phyloP scores from a whole-genome alignment of 148 eudicot species.

The Chenopodium quinoa region DNA sequence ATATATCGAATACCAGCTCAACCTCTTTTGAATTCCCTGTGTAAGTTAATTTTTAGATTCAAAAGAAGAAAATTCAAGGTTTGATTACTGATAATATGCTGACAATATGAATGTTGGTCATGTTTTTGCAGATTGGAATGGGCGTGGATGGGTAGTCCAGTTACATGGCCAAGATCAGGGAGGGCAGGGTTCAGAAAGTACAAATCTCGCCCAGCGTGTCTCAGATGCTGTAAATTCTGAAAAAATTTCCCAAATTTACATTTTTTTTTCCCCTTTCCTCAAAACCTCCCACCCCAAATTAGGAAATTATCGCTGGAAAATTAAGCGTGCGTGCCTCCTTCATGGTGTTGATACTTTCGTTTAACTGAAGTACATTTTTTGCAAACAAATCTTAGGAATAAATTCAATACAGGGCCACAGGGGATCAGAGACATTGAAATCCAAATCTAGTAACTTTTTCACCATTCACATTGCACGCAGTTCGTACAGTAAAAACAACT shows the following conservation, averaged over 20 bases:
- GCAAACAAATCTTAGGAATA: background rate
- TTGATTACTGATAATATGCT: background rate
- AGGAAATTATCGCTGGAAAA: conserved; percentile 4
- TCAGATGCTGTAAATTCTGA: conserved; percentile 58
- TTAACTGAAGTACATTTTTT: conserved; percentile 12
- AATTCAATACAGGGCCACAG: background rate
- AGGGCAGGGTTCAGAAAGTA: conserved; percentile 31
- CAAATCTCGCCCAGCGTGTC: conserved; percentile 31
- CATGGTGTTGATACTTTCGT: conserved; percentile 6
- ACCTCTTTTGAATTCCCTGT: conserved; percentile 72
- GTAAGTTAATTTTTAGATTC: conserved; percentile 36
- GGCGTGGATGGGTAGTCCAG: conserved; percentile 67
- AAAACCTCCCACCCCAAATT: background rate
- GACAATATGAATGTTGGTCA: conserved; percentile 1
- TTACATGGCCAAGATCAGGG: conserved; percentile 51
- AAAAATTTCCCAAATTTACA: background rate
- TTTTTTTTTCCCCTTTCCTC: too few relatives aligned
- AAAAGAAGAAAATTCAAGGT: background rate
- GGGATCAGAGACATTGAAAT: background rate
- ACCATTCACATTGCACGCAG: conserved; percentile 1
- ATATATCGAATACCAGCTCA: conserved; percentile 39
- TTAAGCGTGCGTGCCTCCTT: background rate
- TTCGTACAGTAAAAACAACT: background rate
- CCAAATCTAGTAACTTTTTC: background rate
- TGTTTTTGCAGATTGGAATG: conserved; percentile 49